A percentile compares a stretch with the other conserved stretches of the same genome.
Evolutionary conservation across 2,329 filamentous ascomycete species (phyloP).

Genomic region (Aspergillus novoparasiticus): DNA sequence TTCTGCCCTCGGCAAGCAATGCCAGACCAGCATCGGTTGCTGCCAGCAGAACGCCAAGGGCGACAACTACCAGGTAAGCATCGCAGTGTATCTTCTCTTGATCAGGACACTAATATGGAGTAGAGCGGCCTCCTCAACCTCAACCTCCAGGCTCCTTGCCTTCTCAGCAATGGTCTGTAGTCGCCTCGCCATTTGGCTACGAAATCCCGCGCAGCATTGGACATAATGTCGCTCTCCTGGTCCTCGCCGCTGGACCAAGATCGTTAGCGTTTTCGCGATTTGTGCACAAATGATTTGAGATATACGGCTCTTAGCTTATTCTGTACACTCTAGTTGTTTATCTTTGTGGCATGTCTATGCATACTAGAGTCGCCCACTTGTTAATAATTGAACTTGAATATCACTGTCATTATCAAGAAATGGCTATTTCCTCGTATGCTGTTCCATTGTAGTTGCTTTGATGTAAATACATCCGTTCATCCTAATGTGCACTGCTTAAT

Average conservation of each 20-base stretch:
- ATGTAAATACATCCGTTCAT: too few relatives aligned
- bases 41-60: slow-evolving; percentile 9
- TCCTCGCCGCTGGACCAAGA: too few relatives aligned
- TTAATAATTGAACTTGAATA: background rate
- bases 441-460: too few relatives aligned
- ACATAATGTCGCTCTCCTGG: too few relatives aligned
- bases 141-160: background rate
- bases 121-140: slow-evolving; percentile 4
- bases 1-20: background rate
- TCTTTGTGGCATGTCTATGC: background rate
- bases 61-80: background rate
- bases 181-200: too few relatives aligned
- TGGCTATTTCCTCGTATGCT: too few relatives aligned
- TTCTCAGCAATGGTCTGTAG: background rate
- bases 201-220: too few relatives aligned
- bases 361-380: background rate
- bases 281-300: background rate
- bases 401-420: background rate
- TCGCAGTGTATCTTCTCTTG: background rate
- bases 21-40: slow-evolving; percentile 8
- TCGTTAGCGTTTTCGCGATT: too few relatives aligned
- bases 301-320: background rate
- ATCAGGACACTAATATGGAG: background rate
- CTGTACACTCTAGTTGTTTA: background rate
- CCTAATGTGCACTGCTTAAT: too few relatives aligned